Conservation (phyloP, 371 early-diverging fungal species). For the Fennellomyces sp. region DNA sequence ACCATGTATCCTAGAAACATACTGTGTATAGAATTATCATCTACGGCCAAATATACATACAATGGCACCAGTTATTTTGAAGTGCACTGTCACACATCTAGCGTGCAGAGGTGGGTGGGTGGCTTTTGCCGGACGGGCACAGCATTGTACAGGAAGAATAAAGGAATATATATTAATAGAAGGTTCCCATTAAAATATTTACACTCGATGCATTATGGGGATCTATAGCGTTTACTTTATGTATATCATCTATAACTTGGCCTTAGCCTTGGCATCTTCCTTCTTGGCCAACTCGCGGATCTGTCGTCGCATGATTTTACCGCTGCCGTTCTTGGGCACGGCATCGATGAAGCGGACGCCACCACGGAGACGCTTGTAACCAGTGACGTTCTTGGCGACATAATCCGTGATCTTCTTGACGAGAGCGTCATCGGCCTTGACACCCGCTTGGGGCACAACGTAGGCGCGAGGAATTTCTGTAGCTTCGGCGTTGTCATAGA, state of each 20-base stretch:
- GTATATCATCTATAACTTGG: slow-evolving; percentile 22
- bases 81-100: no score
- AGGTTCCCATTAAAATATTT: background rate
- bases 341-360: slow-evolving; percentile 70
- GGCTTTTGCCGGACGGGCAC: no score
- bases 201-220: background rate
- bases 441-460: slow-evolving; percentile 55
- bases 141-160: no score
- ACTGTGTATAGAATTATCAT: background rate
- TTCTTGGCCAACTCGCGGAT: slow-evolving; percentile 49
- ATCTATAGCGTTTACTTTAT: background rate
- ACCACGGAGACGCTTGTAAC: slow-evolving; percentile 80
- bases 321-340: slow-evolving; percentile 80
- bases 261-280: slow-evolving; percentile 25
- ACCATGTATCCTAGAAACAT: no score
- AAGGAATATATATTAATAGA: no score
- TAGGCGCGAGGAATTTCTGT: slow-evolving; percentile 86
- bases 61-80: no score
- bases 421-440: slow-evolving; percentile 14
- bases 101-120: no score
- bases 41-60: no score
- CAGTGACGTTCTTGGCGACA: slow-evolving; percentile 64
- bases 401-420: slow-evolving; percentile 59
- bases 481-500: slow-evolving; percentile 58
- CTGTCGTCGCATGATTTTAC: slow-evolving; percentile 75